phyloP scores from a whole-genome alignment of 805 yeast species.

The Blastobotrys mokoenaii region DNA sequence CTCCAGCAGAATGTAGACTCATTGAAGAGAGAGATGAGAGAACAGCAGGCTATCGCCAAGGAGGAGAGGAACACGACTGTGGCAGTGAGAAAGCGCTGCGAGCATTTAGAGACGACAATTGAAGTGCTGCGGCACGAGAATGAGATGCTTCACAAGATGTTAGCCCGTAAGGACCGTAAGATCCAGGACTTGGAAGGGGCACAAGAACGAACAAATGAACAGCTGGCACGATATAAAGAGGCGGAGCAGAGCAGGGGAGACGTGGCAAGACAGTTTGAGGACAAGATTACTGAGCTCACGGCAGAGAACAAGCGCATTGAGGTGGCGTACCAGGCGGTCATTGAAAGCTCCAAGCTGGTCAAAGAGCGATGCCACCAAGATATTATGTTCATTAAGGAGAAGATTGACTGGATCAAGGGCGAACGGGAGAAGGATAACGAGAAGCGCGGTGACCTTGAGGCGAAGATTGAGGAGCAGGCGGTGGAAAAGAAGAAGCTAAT shows the following conservation, averaged over 20 bases:
- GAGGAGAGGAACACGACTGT: slow-evolving; percentile 49
- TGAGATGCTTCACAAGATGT: slow-evolving; percentile 59
- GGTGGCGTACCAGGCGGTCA: slow-evolving; percentile 40
- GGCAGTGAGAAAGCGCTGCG: slow-evolving; percentile 25
- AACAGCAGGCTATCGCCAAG: slow-evolving; percentile 31
- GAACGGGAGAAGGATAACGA: slow-evolving; percentile 10
- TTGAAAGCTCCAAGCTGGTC: slow-evolving; percentile 45
- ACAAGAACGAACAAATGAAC: slow-evolving; percentile 17
- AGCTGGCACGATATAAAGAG: slow-evolving; percentile 3
- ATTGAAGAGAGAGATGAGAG: slow-evolving; percentile 41
- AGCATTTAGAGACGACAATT: slow-evolving; percentile 13
- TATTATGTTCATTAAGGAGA: slow-evolving; percentile 29
- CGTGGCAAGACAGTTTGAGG: slow-evolving; percentile 4
- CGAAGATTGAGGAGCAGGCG: slow-evolving; percentile 13
- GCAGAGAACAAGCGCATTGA: slow-evolving; percentile 41
- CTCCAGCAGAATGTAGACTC: slow-evolving; percentile 44
- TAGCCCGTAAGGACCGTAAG: slow-evolving; percentile 63
- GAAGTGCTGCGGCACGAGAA: slow-evolving; percentile 61
- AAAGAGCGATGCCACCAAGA: slow-evolving; percentile 53
- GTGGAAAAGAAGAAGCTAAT: slow-evolving; percentile 9
- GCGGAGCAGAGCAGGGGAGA: slow-evolving; percentile 3
- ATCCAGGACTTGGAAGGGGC: slow-evolving; percentile 58
- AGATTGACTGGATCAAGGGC: slow-evolving; percentile 6
- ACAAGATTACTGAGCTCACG: slow-evolving; percentile 35
- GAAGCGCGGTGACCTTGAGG: slow-evolving; percentile 13